A percentile compares a stretch with the other conserved stretches of the same genome.
Evolutionary conservation across 305 asterid genomes (phyloP).

Genomic region (Fraxinus xanthoxyloides): DNA sequence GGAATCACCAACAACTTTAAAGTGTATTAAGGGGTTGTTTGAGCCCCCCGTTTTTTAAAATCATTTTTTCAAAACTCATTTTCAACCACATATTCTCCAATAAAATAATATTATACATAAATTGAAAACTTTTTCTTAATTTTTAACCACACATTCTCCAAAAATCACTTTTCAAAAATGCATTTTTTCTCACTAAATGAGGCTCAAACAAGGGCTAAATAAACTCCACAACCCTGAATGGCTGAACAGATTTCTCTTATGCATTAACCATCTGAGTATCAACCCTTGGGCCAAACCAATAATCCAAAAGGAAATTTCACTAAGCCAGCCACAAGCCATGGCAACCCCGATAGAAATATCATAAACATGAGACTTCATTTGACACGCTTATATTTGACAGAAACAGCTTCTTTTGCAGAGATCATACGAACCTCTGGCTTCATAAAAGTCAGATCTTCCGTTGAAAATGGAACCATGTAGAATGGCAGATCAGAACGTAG

Average conservation of each 20-base stretch:
- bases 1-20: no score
- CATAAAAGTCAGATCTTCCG: conserved; percentile 58
- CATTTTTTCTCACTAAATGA: no score
- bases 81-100: no score
- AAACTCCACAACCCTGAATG: background rate
- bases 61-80: no score
- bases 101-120: no score
- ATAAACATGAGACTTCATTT: background rate
- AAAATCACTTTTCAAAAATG: no score
- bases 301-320: background rate
- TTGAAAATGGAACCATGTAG: conserved; percentile 87
- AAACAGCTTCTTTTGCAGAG: conserved; percentile 3
- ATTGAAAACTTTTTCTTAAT: no score
- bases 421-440: conserved; percentile 75
- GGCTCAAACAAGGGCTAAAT: no score
- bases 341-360: background rate
- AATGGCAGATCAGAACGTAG: conserved; percentile 88
- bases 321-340: background rate
- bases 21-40: no score
- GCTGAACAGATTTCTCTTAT: background rate
- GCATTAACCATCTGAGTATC: background rate
- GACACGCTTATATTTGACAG: background rate
- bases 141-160: no score
- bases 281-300: background rate
- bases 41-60: no score